Evolutionary conservation across 768 basidiomycete species (phyloP), one percentile per base, ranked within the genome.

Genomic region (Gyrodon lividus): DNA sequence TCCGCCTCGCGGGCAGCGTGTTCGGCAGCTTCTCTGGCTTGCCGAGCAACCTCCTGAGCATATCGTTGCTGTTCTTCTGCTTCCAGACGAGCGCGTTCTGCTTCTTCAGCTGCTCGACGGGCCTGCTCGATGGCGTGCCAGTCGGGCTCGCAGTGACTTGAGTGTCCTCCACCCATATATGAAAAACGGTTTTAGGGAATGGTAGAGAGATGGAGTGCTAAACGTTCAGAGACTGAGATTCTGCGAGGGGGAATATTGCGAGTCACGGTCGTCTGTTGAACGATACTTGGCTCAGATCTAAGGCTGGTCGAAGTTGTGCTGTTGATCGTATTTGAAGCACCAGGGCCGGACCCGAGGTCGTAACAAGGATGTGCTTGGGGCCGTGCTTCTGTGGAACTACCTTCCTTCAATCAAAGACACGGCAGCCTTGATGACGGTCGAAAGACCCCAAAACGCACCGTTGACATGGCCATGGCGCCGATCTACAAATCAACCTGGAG

Each of bases 141-240:
- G 9, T 60, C 52, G 0, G 58, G 65, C 43, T 62, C 61, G 4
- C 41, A 48, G 24, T 67, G 59, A 20, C 35, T 59, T 9, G 66
- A 67, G n/a, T 62, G 58, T 9, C 55, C 53, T 17, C 59, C 65
- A 12, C 67, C 67, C 65, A 69, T 69, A 69, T 69, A 14, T 50
- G 41, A 22, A 24, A 9, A 5, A 17, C 0, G 33, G 19, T 24
- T 33, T 19, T 6, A 31, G 22, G 24, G 40, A 35, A 33, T 43
- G 17, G 8, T n/a, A 41, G 16, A 41, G 22, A 2, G 6, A n/a
- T 22, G 16, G 16, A 10, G 33, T 12, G 13, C 8, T 28, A 17
- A 24, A n/a, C 17, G 16, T n/a, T 12, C 19, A 14, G 24, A 23
- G 12, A 23, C 24, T n/a, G n/a, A n/a, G 24, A 7, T 28, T 8